Base-by-base conservation (phyloP, 495 filamentous ascomycete species). In the Astrocystis sublimbata region DNA sequence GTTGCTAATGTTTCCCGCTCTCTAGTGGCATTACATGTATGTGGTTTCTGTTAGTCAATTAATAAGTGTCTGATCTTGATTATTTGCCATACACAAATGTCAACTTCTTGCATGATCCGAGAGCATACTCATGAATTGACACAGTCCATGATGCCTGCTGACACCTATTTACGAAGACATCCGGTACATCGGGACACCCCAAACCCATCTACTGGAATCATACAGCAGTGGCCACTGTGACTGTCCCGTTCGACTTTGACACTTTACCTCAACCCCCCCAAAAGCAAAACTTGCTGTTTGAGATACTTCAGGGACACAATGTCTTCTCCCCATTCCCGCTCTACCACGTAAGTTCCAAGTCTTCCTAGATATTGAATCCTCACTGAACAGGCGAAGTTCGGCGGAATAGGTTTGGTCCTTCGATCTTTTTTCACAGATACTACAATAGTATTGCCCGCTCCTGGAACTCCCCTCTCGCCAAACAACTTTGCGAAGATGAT, bases 141-240 rank as follows among this genome's bases (percentile, higher is more conserved):
- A 15, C 4, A 51, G 30, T 7, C 43, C 6, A 43, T 26, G 3
- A 50, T 40, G 12, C 6, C 9, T 21, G 40, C 42, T 51, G 30
- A 50, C 21, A 49, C 15, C 19, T 23, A 28, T n/a, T 15, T 3
- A 15, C 5, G 21, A 26, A 45, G 42, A 38, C 42, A 4, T 65
- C 68, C 57, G 42, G 63, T 35, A 49, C 54, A 28, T 62, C 57
- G 66, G 68, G 68, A 31, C 68, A 71, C 38, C 68, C 68, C 1
- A 71, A 71, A 47, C 66, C 66, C 9, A 69, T 71, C 2, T 71
- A 65, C 59, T 71, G 68, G 68, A 71, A 67, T 7, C 68, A 71
- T 43, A 41, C 61, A 2, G 66, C 68, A 30, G 56, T 69, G 12
- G 54, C 61, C 23, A 65, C 61, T n/a, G 52, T 71, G 5, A 61